A percentile compares a stretch with the other conserved stretches of the same genome.
Conservation (phyloP, 768 basidiomycete genomes). For the Termitomyces sp. region DNA sequence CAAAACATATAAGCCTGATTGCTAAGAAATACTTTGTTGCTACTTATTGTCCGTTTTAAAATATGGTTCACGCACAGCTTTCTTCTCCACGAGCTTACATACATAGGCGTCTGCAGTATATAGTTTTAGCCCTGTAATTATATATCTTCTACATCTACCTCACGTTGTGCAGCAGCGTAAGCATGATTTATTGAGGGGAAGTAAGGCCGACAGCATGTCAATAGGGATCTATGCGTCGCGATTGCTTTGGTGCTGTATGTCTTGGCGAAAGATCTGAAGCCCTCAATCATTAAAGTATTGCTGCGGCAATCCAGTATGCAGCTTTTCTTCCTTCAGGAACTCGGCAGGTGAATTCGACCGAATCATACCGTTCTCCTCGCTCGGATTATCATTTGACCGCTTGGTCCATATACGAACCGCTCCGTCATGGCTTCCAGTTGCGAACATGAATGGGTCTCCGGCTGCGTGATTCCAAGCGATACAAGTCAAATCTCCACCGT, state of each 20-base stretch:
- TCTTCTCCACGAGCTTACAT: not conserved
- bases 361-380: conserved; percentile 4
- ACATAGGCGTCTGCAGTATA: not conserved
- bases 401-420: conserved; percentile 70
- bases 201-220: conserved; percentile 2
- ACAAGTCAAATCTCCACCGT: conserved; percentile 69
- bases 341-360: conserved; percentile 16
- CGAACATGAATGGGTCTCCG: conserved; percentile 65
- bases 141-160: conserved; percentile 1
- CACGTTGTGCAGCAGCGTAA: conserved; percentile 13
- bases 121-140: not conserved
- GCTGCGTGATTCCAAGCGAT: conserved; percentile 74
- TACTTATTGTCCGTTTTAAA: not conserved
- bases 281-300: conserved; percentile 3
- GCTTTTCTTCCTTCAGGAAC: conserved; percentile 10
- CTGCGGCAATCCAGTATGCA: conserved; percentile 3
- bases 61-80: not conserved
- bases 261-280: not conserved
- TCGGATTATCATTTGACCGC: conserved; percentile 17
- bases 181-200: conserved; percentile 9
- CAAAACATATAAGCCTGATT: not conserved
- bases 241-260: not conserved
- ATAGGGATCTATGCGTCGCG: conserved; percentile 1
- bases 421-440: conserved; percentile 75
- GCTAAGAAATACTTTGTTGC: not conserved